Base-by-base conservation (phyloP, 2,329 filamentous ascomycete species). In the Claviceps cyperi region DNA sequence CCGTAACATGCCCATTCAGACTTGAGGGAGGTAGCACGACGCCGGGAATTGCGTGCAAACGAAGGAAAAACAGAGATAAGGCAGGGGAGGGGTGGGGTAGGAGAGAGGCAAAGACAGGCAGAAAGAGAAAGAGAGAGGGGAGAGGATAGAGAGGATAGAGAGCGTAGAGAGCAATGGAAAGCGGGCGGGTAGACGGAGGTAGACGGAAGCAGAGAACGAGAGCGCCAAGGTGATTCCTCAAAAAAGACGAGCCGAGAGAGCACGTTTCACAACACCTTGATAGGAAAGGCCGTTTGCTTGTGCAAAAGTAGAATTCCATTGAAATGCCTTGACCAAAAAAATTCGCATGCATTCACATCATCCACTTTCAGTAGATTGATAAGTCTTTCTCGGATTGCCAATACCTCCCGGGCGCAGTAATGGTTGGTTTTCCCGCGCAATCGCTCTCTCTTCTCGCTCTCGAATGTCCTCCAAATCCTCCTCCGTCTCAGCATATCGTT, bases 401-500 rank as follows among this genome's bases (percentile, higher is more conserved):
- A 74, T 75, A 43, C 73, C 72, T 5, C 72, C 73, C 0, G 72
- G 71, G 39, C 64, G 68, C 43, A 77, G 62, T 41, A 77, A 60
- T 5, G 74, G 74, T 53, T 74, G 68, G 39, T 68, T 75, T 59
- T 77, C 74, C 38, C 69, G 60, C 14, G 67, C 71, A 32, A 74
- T 72, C 15, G 74, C 72, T 43, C 69, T 64, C 50, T 76, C 73
- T 55, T 77, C 73, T 19, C 72, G 69, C 52, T 75, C 72, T 52
- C 70, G 61, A 38, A 76, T 71, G 37, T 71, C 66, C 47, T 74
- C 70, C 53, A 75, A 62, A 51, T 77, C 71, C 51, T 75, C 73
- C 37, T 74, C 71, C 3, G 69, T 74, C 47, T 72, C 68, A 35
- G 72, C 72, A 48, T 77, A 76, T 52, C 67, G 67, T 57, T 76